Base-by-base conservation (phyloP, 2,329 filamentous ascomycete genomes). In the Diplocarpon rosae region DNA sequence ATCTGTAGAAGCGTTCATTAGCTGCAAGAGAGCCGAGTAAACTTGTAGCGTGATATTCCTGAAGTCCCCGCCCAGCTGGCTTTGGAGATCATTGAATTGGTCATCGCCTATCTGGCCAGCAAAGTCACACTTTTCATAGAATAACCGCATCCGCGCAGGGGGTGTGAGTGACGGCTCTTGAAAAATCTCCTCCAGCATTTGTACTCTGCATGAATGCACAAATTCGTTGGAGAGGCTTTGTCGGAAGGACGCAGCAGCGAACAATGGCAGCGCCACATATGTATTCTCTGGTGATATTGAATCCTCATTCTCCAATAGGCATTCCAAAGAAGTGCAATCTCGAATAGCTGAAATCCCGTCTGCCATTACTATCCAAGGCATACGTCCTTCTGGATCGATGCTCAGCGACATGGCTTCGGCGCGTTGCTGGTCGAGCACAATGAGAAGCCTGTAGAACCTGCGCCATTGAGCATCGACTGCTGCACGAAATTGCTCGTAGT, bases 401-500 rank as follows among this genome's bases (percentile, higher is more conserved):
- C 80, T 76, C 36, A 96, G 69, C 1, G 85, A 80, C 36, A 96
- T 66, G 0, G 85, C 82, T 58, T 95, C 89, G 14, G 84, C 83
- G 57, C 89, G 75, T 57, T 86, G 82, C 57, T 84, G 88, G 60
- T 96, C 88, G 33, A 98, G 68, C 60, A 95, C 89, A 11, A 85
- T 72, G 14, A 94, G 73, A 14, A 96, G 72, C 28, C 88, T 80
- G 67, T 88, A 95, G 63, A 94, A 94, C 40, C 85, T 78, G 51
- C 84, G 79, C 92, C 92, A 98, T 62, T 95, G 88, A 10, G 76
- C 73, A 59, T 92, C 83, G 42, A 83, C 80, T 28, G 85, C 80
- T 29, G 71, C 68, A 45, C 83, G 75, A 60, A 89, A 92, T 46
- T 80, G 73, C 17, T 83, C 78, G 54, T 85, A 86, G 57, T 93